phyloP scores from a whole-genome alignment of 129 eudicot species.

The Lactuca sativa region DNA sequence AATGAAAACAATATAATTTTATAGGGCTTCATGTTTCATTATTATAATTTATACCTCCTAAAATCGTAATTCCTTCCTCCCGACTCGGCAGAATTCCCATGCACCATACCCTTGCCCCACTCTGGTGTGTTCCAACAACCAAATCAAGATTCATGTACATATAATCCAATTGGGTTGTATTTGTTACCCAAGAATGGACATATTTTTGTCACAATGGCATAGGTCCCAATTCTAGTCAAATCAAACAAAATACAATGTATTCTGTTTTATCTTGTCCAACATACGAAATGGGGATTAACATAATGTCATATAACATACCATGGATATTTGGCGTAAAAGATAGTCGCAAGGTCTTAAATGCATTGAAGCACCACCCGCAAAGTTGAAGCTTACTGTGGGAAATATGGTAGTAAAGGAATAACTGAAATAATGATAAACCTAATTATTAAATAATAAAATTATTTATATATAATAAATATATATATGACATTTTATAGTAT shows the following conservation, averaged over 20 bases:
- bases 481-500: too few relatives aligned
- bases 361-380: slow-evolving; percentile 93
- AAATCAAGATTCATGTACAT: not conserved
- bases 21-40: too few relatives aligned
- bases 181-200: not conserved
- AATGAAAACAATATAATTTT: not conserved
- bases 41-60: slow-evolving; percentile 65
- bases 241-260: not conserved
- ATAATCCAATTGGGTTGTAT: not conserved
- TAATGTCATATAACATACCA: slow-evolving; percentile 48
- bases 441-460: not conserved
- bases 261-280: not conserved
- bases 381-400: slow-evolving; percentile 81
- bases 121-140: slow-evolving; percentile 30
- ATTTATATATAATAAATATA: too few relatives aligned
- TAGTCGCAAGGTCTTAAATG: slow-evolving; percentile 73
- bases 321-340: slow-evolving; percentile 77
- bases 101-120: slow-evolving; percentile 85
- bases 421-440: slow-evolving; percentile 36
- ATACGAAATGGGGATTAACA: not conserved
- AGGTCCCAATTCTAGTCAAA: not conserved
- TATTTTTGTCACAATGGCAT: not conserved
- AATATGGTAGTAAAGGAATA: slow-evolving; percentile 43
- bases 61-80: slow-evolving; percentile 79
- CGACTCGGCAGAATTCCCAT: slow-evolving; percentile 75